Base-by-base conservation (phyloP, 208 protist genomes). In the Herpetomonas muscarum region DNA sequence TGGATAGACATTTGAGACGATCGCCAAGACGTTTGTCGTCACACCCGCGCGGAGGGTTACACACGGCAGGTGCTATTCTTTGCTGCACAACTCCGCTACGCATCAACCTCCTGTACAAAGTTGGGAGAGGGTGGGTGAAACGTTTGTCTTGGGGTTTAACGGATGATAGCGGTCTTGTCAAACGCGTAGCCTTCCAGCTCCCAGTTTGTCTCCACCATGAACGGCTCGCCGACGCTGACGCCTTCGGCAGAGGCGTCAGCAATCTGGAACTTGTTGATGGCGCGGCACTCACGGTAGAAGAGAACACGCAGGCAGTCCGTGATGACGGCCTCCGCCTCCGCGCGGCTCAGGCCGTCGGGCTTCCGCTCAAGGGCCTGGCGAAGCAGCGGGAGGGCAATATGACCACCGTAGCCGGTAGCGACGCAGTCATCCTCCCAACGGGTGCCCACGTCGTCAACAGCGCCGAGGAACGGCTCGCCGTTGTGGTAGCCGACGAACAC, bases 271-370 rank as follows among this genome's bases (percentile, higher is more conserved):
- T 84, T 94, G 81, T 98, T 98, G 56, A 97, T 92, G n/a, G 94
- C 74, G 44, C 96, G 80, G 52, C 93, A 97, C 77, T 99, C 96
- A 56, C 98, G 77, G 84, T 98, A 99, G 67, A 96, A 98, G 10
- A 98, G 70, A 24, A 99, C 94, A n/a, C 84, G 79, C 28, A 99
- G 66, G 70, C 80, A 97, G 29, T 98, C 79, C 48, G 90, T 76
- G 21, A 99, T 37, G 12, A 98, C 68, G 32, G 56, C 51, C 48
- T 73, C 32, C 3, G 97, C 98, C 68, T 95, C 85, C 7, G 91
- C 90, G 26, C 92, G 78, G 25, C 78, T 80, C 19, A 98, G 77
- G 24, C 87, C 78, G 15, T 80, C 61, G 12, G 74, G 79, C 34
- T 87, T 81, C 31, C 70, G 55, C 45, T 96, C 90, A 30, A 96